phyloP scores from a whole-genome alignment of 2,329 filamentous ascomycete genomes.

The Hymenotorrendiella dingleyae region DNA sequence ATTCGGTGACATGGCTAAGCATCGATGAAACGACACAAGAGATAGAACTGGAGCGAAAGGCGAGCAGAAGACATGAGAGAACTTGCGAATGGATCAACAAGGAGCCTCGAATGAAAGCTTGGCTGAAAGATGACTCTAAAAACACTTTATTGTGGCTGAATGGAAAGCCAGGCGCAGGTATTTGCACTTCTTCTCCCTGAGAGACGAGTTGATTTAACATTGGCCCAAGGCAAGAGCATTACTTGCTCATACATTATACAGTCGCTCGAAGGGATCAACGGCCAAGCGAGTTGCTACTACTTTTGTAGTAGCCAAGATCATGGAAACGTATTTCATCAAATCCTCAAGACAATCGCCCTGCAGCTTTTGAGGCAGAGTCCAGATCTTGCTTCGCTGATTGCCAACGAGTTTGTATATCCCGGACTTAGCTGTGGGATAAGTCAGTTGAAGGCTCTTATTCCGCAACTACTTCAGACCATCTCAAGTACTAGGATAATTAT shows the following conservation, averaged over 20 bases:
- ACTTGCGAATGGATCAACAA: conserved; percentile 11
- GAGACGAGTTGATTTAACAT: too few species aligned
- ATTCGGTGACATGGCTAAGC: conserved; percentile 11
- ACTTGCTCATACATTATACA: conserved; percentile 13
- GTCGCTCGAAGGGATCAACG: background rate
- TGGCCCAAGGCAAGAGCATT: conserved; percentile 11
- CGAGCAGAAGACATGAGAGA: conserved; percentile 3
- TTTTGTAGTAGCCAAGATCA: conserved; percentile 15
- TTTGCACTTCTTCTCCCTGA: too few species aligned
- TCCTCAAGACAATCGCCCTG: conserved; percentile 7
- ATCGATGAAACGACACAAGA: conserved; percentile 10
- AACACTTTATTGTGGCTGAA: conserved; percentile 12
- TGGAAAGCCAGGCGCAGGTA: conserved; percentile 17
- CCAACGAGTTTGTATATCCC: conserved; percentile 8
- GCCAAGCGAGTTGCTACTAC: conserved; percentile 7
- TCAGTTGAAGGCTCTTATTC: conserved; percentile 7
- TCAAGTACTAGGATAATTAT: conserved; percentile 8
- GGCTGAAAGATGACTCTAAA: conserved; percentile 9
- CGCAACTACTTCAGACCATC: conserved; percentile 4
- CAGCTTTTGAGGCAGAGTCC: conserved; percentile 8
- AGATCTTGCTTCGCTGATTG: conserved; percentile 5
- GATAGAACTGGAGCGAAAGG: conserved; percentile 1
- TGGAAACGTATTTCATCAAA: conserved; percentile 5
- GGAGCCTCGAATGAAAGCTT: conserved; percentile 2
- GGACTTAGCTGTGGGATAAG: conserved; percentile 7